phyloP scores from a whole-genome alignment of 768 basidiomycete species.

The Mycena chlorophos region DNA sequence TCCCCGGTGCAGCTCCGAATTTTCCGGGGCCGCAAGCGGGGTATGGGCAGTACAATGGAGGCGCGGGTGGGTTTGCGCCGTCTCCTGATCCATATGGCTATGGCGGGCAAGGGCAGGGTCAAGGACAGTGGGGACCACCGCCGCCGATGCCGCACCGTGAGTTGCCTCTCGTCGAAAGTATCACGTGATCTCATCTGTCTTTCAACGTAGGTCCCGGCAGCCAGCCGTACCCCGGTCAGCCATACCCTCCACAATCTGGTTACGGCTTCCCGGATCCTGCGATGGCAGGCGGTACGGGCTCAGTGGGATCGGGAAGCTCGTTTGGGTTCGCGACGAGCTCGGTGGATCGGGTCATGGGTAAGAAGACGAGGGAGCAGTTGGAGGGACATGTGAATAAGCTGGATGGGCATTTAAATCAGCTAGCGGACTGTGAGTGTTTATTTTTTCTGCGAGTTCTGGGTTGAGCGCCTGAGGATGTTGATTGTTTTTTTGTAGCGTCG shows the following conservation, averaged over 20 bases:
- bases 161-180: constrained; percentile 6
- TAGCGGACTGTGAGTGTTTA: constrained; percentile 51
- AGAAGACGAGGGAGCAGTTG: constrained; percentile 48
- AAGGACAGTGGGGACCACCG: neutral
- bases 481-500: constrained; percentile 29
- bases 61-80: neutral
- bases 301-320: constrained; percentile 20
- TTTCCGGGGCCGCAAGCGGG: neutral
- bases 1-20: neutral
- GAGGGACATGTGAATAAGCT: constrained; percentile 48
- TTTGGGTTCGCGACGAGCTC: constrained; percentile 46
- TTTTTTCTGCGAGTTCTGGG: constrained; percentile 13
- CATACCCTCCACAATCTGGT: too few relatives aligned
- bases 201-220: constrained; percentile 17
- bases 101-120: constrained; percentile 22
- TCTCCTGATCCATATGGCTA: constrained; percentile 10
- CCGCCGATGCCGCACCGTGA: constrained; percentile 17
- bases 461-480: constrained; percentile 5
- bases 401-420: constrained; percentile 44
- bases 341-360: constrained; percentile 60
- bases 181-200: neutral
- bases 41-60: neutral
- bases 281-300: constrained; percentile 25
- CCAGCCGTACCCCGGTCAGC: constrained; percentile 16
- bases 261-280: constrained; percentile 30